Evolutionary conservation across 345 rosid species (phyloP), one percentile per base, ranked within the genome.

Genomic region (Geranium brycei): DNA sequence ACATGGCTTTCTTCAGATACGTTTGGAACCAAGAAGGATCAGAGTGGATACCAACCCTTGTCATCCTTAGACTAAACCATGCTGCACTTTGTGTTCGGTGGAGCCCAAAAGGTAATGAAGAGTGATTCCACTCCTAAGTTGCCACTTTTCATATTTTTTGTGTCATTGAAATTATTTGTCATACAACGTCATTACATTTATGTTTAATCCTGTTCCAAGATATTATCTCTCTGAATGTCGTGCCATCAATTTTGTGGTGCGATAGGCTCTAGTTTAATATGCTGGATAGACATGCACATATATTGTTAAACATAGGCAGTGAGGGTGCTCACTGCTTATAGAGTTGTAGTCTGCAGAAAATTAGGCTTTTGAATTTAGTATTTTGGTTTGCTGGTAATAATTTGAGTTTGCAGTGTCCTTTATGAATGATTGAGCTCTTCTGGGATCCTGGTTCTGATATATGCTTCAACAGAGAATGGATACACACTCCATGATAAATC

Each of bases 31-130:
- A 73, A 17, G 97, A 90, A 84, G 97, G 96, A 38, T 59, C 80
- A 15, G 97, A 85, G 69, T 90, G 99, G 99, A 83, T 88, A 32
- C 92, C 99, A 17, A 93, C 95, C 64, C 91, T 93, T 66, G 99
- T 93, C 69, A 90, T 93, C 70, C 99, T 93, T 64, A 81, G 99
- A 82, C 87, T 90, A 66, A 93, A 93, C 75, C 97, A 92, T 68
- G 97, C 97, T 60, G 99, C 97, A 7, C 91, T 93, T 59, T 93
- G 99, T 67, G 95, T 87, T 68, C 88, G 85, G 62, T 93, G 99
- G 99, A 88, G 97, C 69, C 97, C 97, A 58, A 84, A 70, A 81
- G 99, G 99, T 90, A 85, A 19, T 56, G 31, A 65, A 31, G 55
- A 17, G 31, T 62, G 19, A 51, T 62, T 69, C 56, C 38, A 38